Base-by-base conservation (phyloP, 75 land plant genomes). In the Adiantum capillusveneris region DNA sequence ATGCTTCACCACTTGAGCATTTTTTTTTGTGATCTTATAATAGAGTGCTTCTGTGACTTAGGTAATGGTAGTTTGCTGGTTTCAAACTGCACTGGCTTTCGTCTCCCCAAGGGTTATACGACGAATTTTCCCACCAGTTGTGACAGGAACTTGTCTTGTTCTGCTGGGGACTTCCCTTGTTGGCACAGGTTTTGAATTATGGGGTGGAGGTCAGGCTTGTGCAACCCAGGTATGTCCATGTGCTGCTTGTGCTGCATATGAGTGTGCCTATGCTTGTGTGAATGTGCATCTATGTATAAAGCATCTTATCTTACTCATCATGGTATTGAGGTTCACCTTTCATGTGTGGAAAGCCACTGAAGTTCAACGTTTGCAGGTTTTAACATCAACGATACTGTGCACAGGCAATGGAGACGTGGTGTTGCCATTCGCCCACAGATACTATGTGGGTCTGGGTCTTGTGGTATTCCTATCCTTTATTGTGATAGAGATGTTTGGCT, bases 371-470 rank as follows among this genome's bases (percentile, higher is more conserved):
- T 17, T 46, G 6, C 22, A 46, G 50, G 50, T 53, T 7, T 27
- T 53, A 7, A 24, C 55, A 22, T 22, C 28, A 26, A 53, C 21
- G 24, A 27, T 53, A 5, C 55, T 27, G 16, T 73, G 76, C 55
- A 51, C 59, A 16, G 66, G 72, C 20, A 67, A 73, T 42, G 76
- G 76, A 22, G 72, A 68, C 26, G 76, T 73, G 45, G 0, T 44
- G 39, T 46, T 73, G 18, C 71, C 76, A 25, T 73, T 73, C 46
- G 76, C 65, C 14, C 59, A 68, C 42, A 54, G 76, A 27, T 42
- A 68, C 31, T 73, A 73, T 29, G 31, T 73, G 17, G 76, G 71
- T 21, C 73, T 73, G 13, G 71, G 76, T 17, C 29, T 73, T n/a
- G 71, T 73, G 0, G 76, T 73, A 22, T 67, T 73, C 34, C 14